Conservation (phyloP, 371 early-diverging fungal species). For the Haplosporangium sp. region DNA sequence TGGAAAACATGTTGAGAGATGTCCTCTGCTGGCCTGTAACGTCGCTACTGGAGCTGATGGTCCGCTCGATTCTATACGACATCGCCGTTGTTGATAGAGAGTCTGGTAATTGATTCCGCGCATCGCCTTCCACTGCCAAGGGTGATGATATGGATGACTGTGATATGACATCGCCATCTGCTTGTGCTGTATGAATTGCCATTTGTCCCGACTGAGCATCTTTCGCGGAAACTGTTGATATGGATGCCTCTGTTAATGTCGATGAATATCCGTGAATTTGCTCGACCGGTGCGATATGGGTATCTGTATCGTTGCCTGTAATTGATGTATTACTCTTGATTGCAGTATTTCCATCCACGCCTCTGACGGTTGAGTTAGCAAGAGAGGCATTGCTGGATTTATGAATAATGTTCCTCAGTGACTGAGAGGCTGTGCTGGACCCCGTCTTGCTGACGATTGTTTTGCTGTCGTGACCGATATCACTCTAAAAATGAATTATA, state of each 20-base stretch:
- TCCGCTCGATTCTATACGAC: neutral
- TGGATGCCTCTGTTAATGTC: too few species aligned
- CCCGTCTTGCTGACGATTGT: neutral
- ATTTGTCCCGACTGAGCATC: too few species aligned
- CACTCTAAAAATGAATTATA: conserved; percentile 4
- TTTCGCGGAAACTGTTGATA: too few species aligned
- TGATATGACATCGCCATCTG: too few species aligned
- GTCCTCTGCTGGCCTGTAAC: conserved; percentile 8
- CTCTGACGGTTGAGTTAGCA: neutral
- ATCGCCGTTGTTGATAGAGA: neutral
- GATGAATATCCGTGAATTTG: too few species aligned
- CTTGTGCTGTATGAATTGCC: too few species aligned
- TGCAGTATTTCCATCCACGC: neutral
- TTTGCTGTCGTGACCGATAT: conserved; percentile 1
- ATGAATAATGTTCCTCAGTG: conserved; percentile 32
- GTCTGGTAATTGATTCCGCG: too few species aligned
- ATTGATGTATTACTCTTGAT: neutral
- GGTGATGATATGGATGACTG: too few species aligned
- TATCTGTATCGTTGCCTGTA: neutral
- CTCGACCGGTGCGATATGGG: neutral
- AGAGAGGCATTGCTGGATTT: conserved; percentile 29
- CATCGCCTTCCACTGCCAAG: too few species aligned
- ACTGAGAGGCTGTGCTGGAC: conserved; percentile 21
- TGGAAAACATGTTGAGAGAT: conserved; percentile 19
- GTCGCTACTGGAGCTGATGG: neutral